phyloP scores from a whole-genome alignment of 257 asterid species.

The Verbena officinalis region DNA sequence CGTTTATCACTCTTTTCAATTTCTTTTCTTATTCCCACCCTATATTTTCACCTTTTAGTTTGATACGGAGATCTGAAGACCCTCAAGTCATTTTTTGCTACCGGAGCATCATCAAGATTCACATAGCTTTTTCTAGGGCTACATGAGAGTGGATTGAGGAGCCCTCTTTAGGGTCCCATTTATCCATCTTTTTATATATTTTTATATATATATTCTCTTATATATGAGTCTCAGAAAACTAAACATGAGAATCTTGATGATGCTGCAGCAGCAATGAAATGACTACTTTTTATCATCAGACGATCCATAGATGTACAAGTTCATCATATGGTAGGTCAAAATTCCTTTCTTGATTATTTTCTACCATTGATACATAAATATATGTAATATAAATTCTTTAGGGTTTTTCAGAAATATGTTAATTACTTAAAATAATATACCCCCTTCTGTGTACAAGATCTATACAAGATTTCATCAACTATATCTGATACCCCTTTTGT shows the following conservation, averaged over 20 bases:
- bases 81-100: constrained; percentile 52
- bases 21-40: neutral
- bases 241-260: constrained; percentile 74
- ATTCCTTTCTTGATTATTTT: neutral
- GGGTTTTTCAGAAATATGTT: neutral
- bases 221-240: constrained; percentile 4
- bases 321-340: neutral
- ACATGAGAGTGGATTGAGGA: constrained; percentile 1
- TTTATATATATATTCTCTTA: neutral
- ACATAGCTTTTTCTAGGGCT: constrained; percentile 43
- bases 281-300: constrained; percentile 33
- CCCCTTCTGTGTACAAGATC: too few species aligned
- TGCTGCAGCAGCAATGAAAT: constrained; percentile 73
- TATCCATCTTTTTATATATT: too few species aligned
- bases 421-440: too few species aligned
- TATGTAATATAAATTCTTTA: neutral
- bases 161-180: constrained; percentile 23
- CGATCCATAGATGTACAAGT: neutral
- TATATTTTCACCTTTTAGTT: neutral
- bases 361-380: neutral
- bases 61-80: constrained; percentile 22
- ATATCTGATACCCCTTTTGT: too few species aligned
- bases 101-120: constrained; percentile 81
- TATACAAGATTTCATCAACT: too few species aligned
- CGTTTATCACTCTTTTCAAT: neutral